Evolutionary conservation across 768 basidiomycete species (phyloP).

Genomic region (Mycena filopes): DNA sequence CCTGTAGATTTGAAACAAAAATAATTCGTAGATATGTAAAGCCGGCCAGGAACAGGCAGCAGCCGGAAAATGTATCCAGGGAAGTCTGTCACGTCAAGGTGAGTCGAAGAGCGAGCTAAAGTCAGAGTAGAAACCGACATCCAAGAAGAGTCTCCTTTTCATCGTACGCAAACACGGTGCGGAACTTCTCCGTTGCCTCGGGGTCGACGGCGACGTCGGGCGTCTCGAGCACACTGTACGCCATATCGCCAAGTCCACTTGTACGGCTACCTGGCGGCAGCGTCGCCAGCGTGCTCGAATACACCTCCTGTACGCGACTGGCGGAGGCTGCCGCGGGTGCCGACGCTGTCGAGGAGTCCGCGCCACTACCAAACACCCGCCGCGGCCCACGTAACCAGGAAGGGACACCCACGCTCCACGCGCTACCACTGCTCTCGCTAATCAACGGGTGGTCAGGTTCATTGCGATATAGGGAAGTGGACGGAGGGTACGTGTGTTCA

Average conservation of each 20-base stretch:
- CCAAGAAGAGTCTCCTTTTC: constrained; percentile 89
- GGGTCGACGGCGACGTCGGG: constrained; percentile 70
- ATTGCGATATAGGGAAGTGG: constrained; percentile 61
- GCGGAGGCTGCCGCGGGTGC: constrained; percentile 39
- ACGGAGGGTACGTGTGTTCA: constrained; percentile 86
- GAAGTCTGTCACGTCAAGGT: constrained; percentile 70
- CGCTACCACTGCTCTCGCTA: constrained; percentile 56
- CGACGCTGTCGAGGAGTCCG: constrained; percentile 40
- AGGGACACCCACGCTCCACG: constrained; percentile 77
- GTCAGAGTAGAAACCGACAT: constrained; percentile 62
- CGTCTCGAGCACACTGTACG: constrained; percentile 86
- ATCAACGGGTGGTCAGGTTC: constrained; percentile 59
- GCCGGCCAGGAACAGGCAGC: constrained; percentile 87
- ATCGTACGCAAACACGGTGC: constrained; percentile 84
- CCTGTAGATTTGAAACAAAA: constrained; percentile 96
- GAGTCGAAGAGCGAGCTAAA: constrained; percentile 4
- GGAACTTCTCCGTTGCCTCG: constrained; percentile 80
- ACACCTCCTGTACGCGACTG: constrained; percentile 66
- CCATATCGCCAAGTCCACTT: constrained; percentile 64
- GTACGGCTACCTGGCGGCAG: constrained; percentile 47
- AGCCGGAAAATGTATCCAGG: constrained; percentile 91
- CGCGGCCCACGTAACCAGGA: constrained; percentile 72
- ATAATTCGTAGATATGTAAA: constrained; percentile 92
- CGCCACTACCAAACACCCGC: constrained; percentile 49
- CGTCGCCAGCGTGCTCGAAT: constrained; percentile 52